Evolutionary conservation across 2,329 filamentous ascomycete genomes (phyloP), one percentile per base, ranked within the genome.

Genomic region (Capronia americana): DNA sequence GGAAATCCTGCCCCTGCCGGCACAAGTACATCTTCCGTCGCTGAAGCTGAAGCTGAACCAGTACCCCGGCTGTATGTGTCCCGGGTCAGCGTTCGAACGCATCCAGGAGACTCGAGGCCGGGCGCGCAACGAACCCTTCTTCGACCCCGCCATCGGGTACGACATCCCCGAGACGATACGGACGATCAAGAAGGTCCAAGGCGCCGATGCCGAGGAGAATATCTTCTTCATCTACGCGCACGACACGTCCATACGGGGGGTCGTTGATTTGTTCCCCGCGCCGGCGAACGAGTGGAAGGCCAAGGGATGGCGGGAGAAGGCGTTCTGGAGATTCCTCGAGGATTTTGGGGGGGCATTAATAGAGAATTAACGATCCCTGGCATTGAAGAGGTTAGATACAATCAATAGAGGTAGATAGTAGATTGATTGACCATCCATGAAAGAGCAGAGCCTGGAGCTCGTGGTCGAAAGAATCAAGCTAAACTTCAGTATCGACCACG

Each of bases 181-280:
- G 64, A 67, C 54, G 71, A 75, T 65, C 69, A 70, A 12, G 10
- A 72, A 68, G 34, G 56, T 75, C 10, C 63, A 71, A 57, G 69
- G 68, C 14, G 70, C 74, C 38, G 75, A 76, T 63, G 73, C 69
- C 6, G 60, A 69, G 41, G 66, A 71, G 1, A 70, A 74, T 59
- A 67, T 76, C 12, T 71, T 76, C 48, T 70, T 75, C 6, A 66
- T 67, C 24, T 69, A 75, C 12, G 74, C 74, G 14, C 75, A 77
- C 58, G 76, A 75, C 57, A 57, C 61, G 26, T 69, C 65, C 14
- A 62, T 77, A 57, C 56, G 68, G 28, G 67, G 73, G 54, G 63
- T 70, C 53, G 71, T 77, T 4, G 57, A 64, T 38, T 20, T 68
- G n/a, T 68, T 65, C 32, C 66, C 66, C 4, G 38, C 53, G 3